Evolutionary conservation across 1,284 basidiomycete species (phyloP).

Genomic region (Malassezia dermatis): DNA sequence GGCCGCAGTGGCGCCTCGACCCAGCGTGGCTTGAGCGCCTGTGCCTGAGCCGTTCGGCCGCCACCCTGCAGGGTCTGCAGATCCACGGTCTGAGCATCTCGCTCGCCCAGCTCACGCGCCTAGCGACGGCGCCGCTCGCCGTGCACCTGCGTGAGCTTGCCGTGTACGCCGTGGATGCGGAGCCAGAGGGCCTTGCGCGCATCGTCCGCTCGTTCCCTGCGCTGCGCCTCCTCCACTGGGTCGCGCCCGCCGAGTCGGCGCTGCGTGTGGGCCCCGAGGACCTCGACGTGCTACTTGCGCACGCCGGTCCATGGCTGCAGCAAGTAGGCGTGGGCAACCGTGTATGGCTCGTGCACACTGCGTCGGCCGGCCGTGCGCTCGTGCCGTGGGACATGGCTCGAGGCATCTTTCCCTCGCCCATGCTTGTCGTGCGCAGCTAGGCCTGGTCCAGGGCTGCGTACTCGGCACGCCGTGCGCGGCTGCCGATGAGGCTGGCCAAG

Average conservation of each 20-base stretch:
- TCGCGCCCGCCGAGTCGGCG: constrained; percentile 16
- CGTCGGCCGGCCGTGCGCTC: constrained; percentile 12
- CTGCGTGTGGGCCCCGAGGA: neutral
- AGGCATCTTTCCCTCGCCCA: constrained; percentile 30
- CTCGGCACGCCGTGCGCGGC: neutral
- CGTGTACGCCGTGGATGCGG: constrained; percentile 37
- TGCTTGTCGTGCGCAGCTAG: constrained; percentile 29
- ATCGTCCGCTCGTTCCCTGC: constrained; percentile 9
- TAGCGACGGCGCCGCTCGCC: constrained; percentile 20
- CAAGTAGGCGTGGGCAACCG: constrained; percentile 43
- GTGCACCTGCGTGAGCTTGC: constrained; percentile 29
- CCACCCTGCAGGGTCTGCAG: constrained; percentile 25
- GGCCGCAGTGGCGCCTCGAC: neutral
- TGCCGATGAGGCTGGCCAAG: neutral
- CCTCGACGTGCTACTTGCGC: neutral
- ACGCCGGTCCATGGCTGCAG: constrained; percentile 17
- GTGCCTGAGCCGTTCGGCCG: constrained; percentile 16
- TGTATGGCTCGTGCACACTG: constrained; percentile 35
- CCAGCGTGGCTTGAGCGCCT: constrained; percentile 21
- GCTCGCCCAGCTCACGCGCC: constrained; percentile 26
- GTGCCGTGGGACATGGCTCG: constrained; percentile 31
- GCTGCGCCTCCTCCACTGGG: constrained; percentile 29
- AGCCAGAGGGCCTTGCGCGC: neutral
- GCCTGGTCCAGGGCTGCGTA: constrained; percentile 7
- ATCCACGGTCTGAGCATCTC: constrained; percentile 35